Percentiles rank a stretch among this genome's conserved stretches.
Evolutionary conservation across 441 rosid genomes (phyloP).

Genomic region (Mallotus repandus): DNA sequence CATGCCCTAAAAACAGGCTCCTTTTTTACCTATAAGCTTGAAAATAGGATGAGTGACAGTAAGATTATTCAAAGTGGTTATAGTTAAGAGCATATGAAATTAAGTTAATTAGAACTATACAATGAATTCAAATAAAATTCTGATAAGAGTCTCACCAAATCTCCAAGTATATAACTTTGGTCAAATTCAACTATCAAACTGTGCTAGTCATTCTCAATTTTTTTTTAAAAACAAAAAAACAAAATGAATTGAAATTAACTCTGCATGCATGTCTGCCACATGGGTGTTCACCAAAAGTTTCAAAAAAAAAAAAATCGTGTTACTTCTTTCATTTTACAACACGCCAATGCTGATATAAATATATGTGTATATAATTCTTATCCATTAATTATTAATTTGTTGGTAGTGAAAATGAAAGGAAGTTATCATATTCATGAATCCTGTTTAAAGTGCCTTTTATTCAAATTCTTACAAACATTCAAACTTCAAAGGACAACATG

Average conservation of each 20-base stretch:
- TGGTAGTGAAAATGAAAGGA: not conserved
- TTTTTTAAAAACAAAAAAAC: no score
- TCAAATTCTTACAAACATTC: not conserved
- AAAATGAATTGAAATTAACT: no score
- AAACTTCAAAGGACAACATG: not conserved
- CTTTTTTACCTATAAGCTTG: no score
- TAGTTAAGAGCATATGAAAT: no score
- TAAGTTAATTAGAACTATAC: not conserved
- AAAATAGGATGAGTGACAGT: no score
- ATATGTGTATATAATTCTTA: not conserved
- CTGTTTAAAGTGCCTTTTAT: not conserved
- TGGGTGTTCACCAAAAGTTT: conserved; percentile 7
- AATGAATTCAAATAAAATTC: not conserved
- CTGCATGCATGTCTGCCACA: conserved; percentile 19
- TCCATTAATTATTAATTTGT: not conserved
- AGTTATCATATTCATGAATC: not conserved
- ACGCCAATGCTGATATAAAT: not conserved
- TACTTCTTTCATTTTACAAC: not conserved
- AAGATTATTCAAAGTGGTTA: no score
- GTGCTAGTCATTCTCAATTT: not conserved
- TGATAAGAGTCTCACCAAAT: not conserved
- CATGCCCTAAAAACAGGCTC: no score
- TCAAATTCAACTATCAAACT: not conserved
- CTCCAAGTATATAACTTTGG: not conserved
- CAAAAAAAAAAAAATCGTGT: not conserved